These are phyloP conservation scores for Protomyces macrosporus DNA, from an alignment of 1,139 yeast species.

Conservation along the genomic window DNA sequence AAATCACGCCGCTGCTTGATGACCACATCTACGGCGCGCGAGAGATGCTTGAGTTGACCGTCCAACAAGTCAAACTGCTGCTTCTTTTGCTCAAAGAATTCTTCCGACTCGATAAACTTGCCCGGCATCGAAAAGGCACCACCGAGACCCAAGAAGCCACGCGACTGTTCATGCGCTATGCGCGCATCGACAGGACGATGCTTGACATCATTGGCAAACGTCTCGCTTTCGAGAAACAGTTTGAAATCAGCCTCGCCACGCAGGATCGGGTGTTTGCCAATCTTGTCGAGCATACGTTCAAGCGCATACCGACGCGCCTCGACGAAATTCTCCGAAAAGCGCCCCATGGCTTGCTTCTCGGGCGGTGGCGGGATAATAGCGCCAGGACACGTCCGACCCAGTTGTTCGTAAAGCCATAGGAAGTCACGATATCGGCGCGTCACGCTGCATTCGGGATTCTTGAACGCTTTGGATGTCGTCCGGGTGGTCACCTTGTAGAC, in stretches of 20 bases:
- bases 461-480: constrained; percentile 44
- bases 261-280: constrained; percentile 52
- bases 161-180: constrained; percentile 20
- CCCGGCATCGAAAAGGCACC: constrained; percentile 34
- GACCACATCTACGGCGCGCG: constrained; percentile 67
- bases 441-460: constrained; percentile 47
- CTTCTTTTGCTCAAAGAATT: constrained; percentile 65
- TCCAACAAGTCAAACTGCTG: constrained; percentile 68
- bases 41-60: constrained; percentile 61
- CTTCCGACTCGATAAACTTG: constrained; percentile 66
- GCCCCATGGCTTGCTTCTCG: constrained; percentile 77
- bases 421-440: constrained; percentile 78
- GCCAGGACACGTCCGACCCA: constrained; percentile 84
- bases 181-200: constrained; percentile 28
- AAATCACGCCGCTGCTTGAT: constrained; percentile 72
- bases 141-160: constrained; percentile 49
- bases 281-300: constrained; percentile 77
- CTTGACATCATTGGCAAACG: constrained; percentile 53
- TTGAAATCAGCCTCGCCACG: constrained; percentile 70
- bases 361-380: constrained; percentile 95
- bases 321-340: constrained; percentile 69
- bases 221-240: constrained; percentile 69
- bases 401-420: constrained; percentile 81
- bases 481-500: constrained; percentile 72
- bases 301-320: constrained; percentile 81